These are phyloP conservation scores for Eutrema salsugineum DNA, from an alignment of 441 rosid species.

Conservation along the genomic window DNA sequence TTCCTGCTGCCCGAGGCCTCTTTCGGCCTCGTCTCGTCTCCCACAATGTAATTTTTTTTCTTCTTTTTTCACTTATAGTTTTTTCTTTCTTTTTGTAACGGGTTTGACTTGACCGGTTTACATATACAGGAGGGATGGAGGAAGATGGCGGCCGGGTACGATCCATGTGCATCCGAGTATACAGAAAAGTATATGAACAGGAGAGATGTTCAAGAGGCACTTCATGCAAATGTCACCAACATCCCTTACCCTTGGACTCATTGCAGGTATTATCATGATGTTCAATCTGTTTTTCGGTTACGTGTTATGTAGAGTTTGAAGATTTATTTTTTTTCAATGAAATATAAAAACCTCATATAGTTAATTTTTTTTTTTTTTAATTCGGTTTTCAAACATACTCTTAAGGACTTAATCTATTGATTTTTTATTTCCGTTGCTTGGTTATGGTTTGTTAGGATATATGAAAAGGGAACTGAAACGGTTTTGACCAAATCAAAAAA, in stretches of 20 bases:
- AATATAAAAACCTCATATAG: background rate
- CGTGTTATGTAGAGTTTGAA: too few relatives aligned
- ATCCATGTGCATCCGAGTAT: conserved; percentile 58
- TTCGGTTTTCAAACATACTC: too few relatives aligned
- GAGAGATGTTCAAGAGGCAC: conserved; percentile 68
- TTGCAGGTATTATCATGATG: conserved; percentile 47
- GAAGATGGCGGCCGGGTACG: conserved; percentile 54
- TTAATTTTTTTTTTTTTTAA: too few relatives aligned
- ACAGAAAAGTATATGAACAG: conserved; percentile 56
- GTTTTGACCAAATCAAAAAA: too few relatives aligned
- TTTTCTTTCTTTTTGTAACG: background rate
- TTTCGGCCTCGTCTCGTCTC: conserved; percentile 44
- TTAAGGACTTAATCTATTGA: too few relatives aligned
- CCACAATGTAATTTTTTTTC: conserved; percentile 34
- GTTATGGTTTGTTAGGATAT: too few relatives aligned
- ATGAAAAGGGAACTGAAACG: too few relatives aligned
- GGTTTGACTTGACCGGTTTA: background rate
- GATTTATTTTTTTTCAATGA: too few relatives aligned
- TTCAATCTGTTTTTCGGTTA: background rate
- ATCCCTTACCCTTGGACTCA: conserved; percentile 64
- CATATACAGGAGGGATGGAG: conserved; percentile 46
- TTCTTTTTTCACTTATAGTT: background rate
- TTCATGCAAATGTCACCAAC: conserved; percentile 65
- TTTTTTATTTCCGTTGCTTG: too few relatives aligned
- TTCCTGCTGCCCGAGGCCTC: conserved; percentile 30